phyloP scores from a whole-genome alignment of 75 land plant species.

The Isoetes taiwanensis region DNA sequence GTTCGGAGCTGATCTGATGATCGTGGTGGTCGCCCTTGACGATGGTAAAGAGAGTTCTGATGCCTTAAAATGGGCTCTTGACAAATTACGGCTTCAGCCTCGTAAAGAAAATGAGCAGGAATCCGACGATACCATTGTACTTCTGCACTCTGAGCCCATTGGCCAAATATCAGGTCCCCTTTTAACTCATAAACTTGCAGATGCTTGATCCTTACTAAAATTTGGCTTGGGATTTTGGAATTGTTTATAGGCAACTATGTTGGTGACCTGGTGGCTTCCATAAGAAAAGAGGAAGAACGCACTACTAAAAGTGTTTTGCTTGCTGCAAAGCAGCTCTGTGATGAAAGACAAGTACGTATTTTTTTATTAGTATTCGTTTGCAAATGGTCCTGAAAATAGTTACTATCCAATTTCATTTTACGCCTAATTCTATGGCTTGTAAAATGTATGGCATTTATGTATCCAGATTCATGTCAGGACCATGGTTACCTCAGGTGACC shows the following conservation, averaged over 20 bases:
- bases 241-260: background rate
- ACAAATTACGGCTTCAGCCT: conserved; percentile 10
- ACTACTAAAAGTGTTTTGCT: background rate
- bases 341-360: conserved; percentile 9
- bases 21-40: conserved; percentile 56
- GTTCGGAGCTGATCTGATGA: too few species aligned
- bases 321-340: conserved; percentile 3
- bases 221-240: background rate
- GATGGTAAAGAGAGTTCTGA: conserved; percentile 43
- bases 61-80: conserved; percentile 36
- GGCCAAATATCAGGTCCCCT: background rate
- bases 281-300: conserved; percentile 10
- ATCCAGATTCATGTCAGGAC: conserved; percentile 5
- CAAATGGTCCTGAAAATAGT: background rate
- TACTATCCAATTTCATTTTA: too few species aligned
- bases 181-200: background rate
- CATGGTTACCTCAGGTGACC: background rate
- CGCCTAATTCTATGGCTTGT: too few species aligned
- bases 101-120: background rate
- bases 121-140: background rate
- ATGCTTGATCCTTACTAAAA: background rate
- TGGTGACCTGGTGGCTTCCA: conserved; percentile 6
- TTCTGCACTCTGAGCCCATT: background rate
- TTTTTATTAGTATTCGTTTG: background rate
- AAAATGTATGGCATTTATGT: background rate